These are phyloP conservation scores for Pterocarpus santalinus DNA, from an alignment of 306 rosid genomes.

Conservation along the genomic window DNA sequence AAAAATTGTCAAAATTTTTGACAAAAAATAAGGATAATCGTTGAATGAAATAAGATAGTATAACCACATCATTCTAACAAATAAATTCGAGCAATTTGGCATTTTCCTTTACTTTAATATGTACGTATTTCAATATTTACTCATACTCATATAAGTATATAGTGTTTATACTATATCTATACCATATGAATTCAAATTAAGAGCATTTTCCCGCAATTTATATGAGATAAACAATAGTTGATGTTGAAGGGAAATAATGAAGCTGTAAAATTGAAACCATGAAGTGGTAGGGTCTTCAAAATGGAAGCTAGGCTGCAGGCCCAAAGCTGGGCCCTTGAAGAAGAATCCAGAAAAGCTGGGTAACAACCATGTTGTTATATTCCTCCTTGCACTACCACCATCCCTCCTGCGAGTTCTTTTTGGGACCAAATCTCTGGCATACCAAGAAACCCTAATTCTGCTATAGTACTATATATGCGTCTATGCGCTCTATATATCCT, in stretches of 20 bases:
- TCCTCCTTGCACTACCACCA: slow-evolving; percentile 66
- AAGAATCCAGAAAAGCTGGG: slow-evolving; percentile 73
- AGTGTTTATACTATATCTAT: too few species aligned
- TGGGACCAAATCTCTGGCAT: slow-evolving; percentile 73
- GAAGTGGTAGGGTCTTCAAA: slow-evolving; percentile 43
- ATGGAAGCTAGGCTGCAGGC: slow-evolving; percentile 15
- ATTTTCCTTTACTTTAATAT: too few species aligned
- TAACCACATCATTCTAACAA: too few species aligned
- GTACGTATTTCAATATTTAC: too few species aligned
- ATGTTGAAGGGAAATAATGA: slow-evolving; percentile 33
- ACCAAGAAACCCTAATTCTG: slow-evolving; percentile 33
- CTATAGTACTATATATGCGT: slow-evolving; percentile 4
- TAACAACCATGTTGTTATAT: slow-evolving; percentile 74
- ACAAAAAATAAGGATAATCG: too few species aligned
- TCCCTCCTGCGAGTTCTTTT: slow-evolving; percentile 77
- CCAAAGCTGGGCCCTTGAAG: slow-evolving; percentile 48
- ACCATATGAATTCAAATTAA: too few species aligned
- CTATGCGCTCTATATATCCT: slow-evolving; percentile 3
- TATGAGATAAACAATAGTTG: slow-evolving; percentile 25
- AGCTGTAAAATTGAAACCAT: slow-evolving; percentile 1
- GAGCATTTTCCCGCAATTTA: not conserved
- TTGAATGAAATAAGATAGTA: too few species aligned
- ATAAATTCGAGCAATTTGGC: too few species aligned
- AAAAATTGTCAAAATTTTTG: too few species aligned
- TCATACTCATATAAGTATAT: too few species aligned